Evolutionary conservation across 495 filamentous ascomycete genomes (phyloP), one percentile per base, ranked within the genome.

Genomic region (Choiromyces venosus): DNA sequence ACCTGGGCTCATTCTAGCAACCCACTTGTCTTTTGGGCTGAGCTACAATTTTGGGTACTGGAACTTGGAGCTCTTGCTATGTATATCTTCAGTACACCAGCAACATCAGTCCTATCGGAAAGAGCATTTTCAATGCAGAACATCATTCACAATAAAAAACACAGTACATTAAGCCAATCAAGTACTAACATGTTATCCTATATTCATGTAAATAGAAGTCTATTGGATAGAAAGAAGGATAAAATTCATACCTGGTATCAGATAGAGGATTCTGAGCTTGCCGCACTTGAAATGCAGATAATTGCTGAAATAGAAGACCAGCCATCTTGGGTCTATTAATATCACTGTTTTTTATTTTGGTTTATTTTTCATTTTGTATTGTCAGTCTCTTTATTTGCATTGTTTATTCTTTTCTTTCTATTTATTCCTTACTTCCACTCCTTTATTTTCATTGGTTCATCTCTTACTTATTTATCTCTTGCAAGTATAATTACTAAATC

Each of bases 141-240:
- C 67, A 16, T 69, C 19, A 69, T 69, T 52, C 39, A 69, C 8
- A n/a, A 69, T 29, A 52, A 69, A 46, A 69, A 46, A 29, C 8
- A 7, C 14, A 69, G 46, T 52, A 69, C 33, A 52, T 46, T 46
- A 40, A 44, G 36, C 33, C 67, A 40, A 36, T 40, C 40, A 46
- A 29, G 37, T 44, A 46, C n/a, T 2, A 46, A 69, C 33, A 69
- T 36, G 37, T 46, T 69, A 9, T 40, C 37, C 46, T 69, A 44
- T 36, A 46, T 35, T 36, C 39, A 69, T 69, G 46, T 52, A 52
- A 69, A 69, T 69, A 69, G 46, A 69, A 7, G 39, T 1, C 39
- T 46, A 0, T 10, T 69, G 29, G 39, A 69, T 12, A 52, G 67
- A 52, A 69, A 29, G 10, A 52, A 36, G 33, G 21, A 52, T 33